These are phyloP conservation scores for Russula dissimulans DNA, from an alignment of 768 basidiomycete species.

Conservation along the genomic window DNA sequence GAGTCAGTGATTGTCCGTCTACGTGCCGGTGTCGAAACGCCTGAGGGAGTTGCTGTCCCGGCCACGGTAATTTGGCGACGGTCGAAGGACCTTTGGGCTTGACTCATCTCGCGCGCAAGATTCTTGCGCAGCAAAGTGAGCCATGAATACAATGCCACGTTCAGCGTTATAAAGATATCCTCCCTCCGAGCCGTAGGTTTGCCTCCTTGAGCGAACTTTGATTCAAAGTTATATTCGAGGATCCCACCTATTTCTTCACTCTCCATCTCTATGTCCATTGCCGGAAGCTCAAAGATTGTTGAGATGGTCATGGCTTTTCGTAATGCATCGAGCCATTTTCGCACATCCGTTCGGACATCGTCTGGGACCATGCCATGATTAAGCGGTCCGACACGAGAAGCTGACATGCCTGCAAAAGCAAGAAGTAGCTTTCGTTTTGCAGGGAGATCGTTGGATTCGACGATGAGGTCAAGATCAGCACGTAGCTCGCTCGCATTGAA, in stretches of 20 bases:
- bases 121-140: constrained; percentile 70
- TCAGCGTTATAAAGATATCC: constrained; percentile 79
- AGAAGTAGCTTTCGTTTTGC: constrained; percentile 58
- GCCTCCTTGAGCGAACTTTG: constrained; percentile 49
- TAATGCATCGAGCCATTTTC: constrained; percentile 51
- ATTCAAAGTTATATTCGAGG: constrained; percentile 64
- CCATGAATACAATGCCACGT: constrained; percentile 76
- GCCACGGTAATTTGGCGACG: constrained; percentile 28
- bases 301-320: constrained; percentile 57
- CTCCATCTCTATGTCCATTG: constrained; percentile 75
- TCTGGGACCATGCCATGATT: constrained; percentile 38
- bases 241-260: constrained; percentile 48
- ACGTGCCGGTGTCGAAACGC: constrained; percentile 23
- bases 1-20: constrained; percentile 14
- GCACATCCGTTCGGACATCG: constrained; percentile 33
- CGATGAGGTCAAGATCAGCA: constrained; percentile 59
- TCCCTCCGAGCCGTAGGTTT: constrained; percentile 44
- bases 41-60: constrained; percentile 19
- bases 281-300: constrained; percentile 70
- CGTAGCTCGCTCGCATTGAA: constrained; percentile 59
- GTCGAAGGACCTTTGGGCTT: constrained; percentile 51
- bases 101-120: constrained; percentile 68
- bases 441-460: constrained; percentile 40
- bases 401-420: constrained; percentile 66
- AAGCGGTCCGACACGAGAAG: constrained; percentile 62